phyloP scores from a whole-genome alignment of 306 rosid species.

The Leucaena leucocephala region DNA sequence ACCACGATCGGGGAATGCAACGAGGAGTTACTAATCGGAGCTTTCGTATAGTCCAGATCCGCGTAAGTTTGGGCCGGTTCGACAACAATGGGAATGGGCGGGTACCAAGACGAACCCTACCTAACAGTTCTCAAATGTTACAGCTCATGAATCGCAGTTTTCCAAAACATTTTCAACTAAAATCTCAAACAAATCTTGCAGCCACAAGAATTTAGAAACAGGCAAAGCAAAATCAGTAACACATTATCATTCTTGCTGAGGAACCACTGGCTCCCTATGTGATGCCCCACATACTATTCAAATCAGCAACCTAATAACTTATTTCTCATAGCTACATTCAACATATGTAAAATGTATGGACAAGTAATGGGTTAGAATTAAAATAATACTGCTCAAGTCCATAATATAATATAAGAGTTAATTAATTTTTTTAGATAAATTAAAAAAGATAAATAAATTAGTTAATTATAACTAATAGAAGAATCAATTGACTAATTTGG shows the following conservation, averaged over 20 bases:
- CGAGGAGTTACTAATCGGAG: too few species aligned
- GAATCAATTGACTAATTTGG: too few species aligned
- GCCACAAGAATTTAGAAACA: conserved; percentile 7
- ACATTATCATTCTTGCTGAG: neutral
- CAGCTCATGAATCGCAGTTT: neutral
- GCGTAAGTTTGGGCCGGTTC: too few species aligned
- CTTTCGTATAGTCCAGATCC: too few species aligned
- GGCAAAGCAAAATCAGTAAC: conserved; percentile 5
- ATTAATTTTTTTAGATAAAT: too few species aligned
- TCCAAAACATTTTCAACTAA: neutral
- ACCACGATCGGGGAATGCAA: too few species aligned
- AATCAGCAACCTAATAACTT: neutral
- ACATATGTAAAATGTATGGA: conserved; percentile 16
- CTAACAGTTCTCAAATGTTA: conserved; percentile 9
- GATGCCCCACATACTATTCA: conserved; percentile 20
- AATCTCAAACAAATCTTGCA: neutral
- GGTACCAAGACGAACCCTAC: too few species aligned
- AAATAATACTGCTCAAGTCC: neutral
- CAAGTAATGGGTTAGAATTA: conserved; percentile 25
- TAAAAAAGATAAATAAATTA: too few species aligned
- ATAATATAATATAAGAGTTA: too few species aligned
- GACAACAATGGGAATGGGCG: too few species aligned
- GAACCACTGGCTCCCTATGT: neutral
- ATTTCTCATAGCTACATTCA: conserved; percentile 14
- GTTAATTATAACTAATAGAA: too few species aligned